A percentile compares a stretch with the other conserved stretches of the same genome.
Conservation (phyloP, 345 rosid genomes). For the Acer yangbiense region DNA sequence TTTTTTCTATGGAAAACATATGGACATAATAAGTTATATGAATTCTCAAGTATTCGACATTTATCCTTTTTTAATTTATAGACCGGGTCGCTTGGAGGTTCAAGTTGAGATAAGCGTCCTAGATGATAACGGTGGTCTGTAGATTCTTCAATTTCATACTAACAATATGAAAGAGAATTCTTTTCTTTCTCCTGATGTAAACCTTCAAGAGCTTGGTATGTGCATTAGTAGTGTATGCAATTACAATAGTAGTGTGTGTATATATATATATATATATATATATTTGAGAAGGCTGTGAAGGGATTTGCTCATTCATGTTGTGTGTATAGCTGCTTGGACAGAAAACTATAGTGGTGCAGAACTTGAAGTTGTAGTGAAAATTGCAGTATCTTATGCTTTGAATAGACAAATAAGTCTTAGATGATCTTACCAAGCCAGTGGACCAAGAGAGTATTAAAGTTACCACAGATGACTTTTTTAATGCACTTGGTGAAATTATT, state of each 20-base stretch:
- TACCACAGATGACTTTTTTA: constrained; percentile 87
- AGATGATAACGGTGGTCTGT: constrained; percentile 93
- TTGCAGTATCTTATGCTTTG: constrained; percentile 95
- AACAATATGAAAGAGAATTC: constrained; percentile 98
- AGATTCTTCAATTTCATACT: constrained; percentile 96
- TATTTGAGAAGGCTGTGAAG: neutral
- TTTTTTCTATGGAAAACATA: neutral
- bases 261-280: too few relatives aligned
- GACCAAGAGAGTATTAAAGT: constrained; percentile 97
- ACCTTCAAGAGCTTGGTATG: constrained; percentile 90
- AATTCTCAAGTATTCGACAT: neutral
- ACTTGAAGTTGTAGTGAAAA: constrained; percentile 97
- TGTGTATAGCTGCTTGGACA: constrained; percentile 85
- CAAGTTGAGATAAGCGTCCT: constrained; percentile 99
- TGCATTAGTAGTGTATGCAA: constrained; percentile 1
- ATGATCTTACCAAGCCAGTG: constrained; percentile 94
- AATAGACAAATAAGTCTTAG: constrained; percentile 94
- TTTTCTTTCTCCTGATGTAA: constrained; percentile 84
- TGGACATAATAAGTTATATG: neutral
- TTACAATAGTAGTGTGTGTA: neutral
- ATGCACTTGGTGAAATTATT: constrained; percentile 70
- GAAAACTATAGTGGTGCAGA: constrained; percentile 99
- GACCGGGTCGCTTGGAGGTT: constrained; percentile 98
- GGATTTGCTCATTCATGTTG: constrained; percentile 13
- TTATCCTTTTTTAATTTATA: constrained; percentile 31